Evolutionary conservation across 257 asterid genomes (phyloP), one percentile per base, ranked within the genome.

Genomic region (Rauvolfia tetraphylla): DNA sequence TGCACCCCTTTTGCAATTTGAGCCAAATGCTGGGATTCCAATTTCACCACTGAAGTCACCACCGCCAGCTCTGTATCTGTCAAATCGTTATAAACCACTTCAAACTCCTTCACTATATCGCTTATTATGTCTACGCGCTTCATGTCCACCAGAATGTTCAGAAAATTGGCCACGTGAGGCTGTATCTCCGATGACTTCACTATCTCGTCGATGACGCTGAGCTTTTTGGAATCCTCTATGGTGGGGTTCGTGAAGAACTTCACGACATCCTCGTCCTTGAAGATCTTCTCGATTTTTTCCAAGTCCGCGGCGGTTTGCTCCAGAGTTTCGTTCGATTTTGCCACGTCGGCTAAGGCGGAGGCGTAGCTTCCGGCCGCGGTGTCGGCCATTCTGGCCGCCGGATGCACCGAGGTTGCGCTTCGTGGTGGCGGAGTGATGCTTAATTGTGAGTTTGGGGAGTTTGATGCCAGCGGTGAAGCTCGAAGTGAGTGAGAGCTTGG

Each of bases 1-100:
- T 90, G 96, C 65, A 95, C 95, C 42, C 85, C 89, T 74, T 92
- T 95, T 1, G 97, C 97, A 23, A 94, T 88, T 84, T 94, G 93
- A 4, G 96, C 89, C 77, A 94, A 81, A 33, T 92, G 96, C 84
- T 89, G 87, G 81, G 93, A 34, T 74, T 87, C 97, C 87, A 95
- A 46, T 42, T 72, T 76, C 89, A 94, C 97, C 81, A 94, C 98
- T 58, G 97, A 90, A 49, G 90, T 84, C 67, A 92, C 96, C 33
- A 88, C 75, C 42, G 93, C 98, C 29, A 90, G 73, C 86, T 93
- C 94, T 58, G 97, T 93, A 14, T 83, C 87, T 49, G 94, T 90
- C 49, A 85, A 0, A 2, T 42, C 42, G 72, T 93, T 92, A 82
- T 89, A 92, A 17, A 80, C 83, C 54, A 56, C 25, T 80, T 92